phyloP scores from a whole-genome alignment of 148 eudicot species.

The Chenopodium quinoa region DNA sequence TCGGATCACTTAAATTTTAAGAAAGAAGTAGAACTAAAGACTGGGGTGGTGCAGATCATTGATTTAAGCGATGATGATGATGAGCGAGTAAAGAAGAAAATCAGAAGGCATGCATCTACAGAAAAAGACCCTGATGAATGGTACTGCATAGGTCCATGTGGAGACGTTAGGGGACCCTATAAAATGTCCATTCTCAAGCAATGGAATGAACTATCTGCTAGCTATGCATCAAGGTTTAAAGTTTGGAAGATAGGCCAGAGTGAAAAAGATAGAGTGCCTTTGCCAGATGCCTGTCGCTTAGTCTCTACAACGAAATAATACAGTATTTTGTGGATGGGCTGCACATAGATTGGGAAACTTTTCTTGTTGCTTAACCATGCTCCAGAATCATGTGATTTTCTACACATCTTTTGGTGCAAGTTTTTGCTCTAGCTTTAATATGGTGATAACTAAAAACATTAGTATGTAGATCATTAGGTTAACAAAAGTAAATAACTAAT shows the following conservation, averaged over 20 bases:
- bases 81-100: background rate
- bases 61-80: constrained; percentile 21
- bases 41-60: constrained; percentile 1
- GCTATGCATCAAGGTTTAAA: constrained; percentile 23
- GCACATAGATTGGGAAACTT: background rate
- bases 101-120: background rate
- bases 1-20: background rate
- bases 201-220: constrained; percentile 11
- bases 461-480: background rate
- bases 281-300: constrained; percentile 16
- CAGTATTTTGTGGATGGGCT: background rate
- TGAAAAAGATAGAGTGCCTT: constrained; percentile 16
- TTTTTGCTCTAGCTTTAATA: background rate
- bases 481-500: background rate
- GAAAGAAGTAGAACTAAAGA: background rate
- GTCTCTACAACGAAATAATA: background rate
- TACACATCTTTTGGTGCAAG: background rate
- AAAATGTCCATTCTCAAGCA: constrained; percentile 9
- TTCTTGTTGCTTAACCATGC: background rate
- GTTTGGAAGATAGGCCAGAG: constrained; percentile 33
- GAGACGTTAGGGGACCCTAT: constrained; percentile 29
- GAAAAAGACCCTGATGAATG: constrained; percentile 16
- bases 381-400: no score
- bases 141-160: constrained; percentile 33
- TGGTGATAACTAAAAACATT: background rate